phyloP scores from a whole-genome alignment of 148 eudicot genomes.

The Fagopyrum tataricum region DNA sequence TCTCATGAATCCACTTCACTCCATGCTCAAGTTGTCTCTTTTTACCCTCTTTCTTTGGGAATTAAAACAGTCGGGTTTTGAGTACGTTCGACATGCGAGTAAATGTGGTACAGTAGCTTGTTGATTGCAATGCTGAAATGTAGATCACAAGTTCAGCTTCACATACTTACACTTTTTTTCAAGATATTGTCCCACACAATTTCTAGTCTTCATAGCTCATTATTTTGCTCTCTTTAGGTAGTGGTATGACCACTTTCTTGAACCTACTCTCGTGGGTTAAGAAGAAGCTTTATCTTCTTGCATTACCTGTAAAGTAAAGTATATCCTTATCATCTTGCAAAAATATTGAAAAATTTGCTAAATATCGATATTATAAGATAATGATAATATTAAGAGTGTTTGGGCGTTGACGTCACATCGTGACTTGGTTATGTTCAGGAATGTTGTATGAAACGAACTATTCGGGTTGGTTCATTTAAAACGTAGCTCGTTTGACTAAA shows the following conservation, averaged over 20 bases:
- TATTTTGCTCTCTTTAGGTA: constrained; percentile 7
- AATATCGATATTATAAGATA: not conserved
- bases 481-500: too few species aligned
- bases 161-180: not conserved
- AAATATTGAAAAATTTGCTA: not conserved
- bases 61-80: not conserved
- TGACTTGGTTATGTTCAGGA: too few species aligned
- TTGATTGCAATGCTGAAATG: not conserved
- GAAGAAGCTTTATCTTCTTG: not conserved
- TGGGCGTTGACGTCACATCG: too few species aligned
- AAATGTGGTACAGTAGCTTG: not conserved
- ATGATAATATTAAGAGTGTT: not conserved
- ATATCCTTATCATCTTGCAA: not conserved
- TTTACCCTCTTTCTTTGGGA: not conserved
- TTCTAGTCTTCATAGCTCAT: not conserved
- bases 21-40: not conserved
- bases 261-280: not conserved
- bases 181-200: constrained; percentile 4
- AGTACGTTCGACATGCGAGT: not conserved
- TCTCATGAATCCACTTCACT: not conserved
- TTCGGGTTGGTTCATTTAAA: too few species aligned
- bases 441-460: too few species aligned
- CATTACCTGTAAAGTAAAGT: not conserved
- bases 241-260: constrained; percentile 4
- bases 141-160: not conserved